Evolutionary conservation across 169 alveolate genomes (phyloP).

Genomic region (Plasmodium ovale): DNA sequence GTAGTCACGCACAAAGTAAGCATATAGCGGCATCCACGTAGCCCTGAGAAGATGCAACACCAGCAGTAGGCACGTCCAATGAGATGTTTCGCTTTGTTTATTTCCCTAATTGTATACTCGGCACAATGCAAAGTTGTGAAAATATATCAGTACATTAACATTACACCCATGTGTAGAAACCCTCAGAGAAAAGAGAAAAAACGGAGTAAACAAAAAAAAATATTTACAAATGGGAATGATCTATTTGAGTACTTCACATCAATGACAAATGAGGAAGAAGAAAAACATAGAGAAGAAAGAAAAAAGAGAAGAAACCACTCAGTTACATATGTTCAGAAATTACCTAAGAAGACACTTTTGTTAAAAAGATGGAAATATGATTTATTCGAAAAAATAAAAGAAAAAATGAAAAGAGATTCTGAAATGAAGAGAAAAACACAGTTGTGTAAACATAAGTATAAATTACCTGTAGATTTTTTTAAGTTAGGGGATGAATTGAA

Average conservation of each 20-base stretch:
- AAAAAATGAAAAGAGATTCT: conserved; percentile 52
- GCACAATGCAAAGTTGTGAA: neutral
- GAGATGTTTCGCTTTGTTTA: neutral
- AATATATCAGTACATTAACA: neutral
- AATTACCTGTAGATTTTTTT: conserved; percentile 67
- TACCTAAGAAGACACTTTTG: conserved; percentile 52
- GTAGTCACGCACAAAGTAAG: neutral
- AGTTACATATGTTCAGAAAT: conserved; percentile 61
- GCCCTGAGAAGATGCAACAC: neutral
- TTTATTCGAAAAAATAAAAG: conserved; percentile 66
- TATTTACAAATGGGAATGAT: conserved; percentile 45
- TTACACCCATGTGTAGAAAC: neutral
- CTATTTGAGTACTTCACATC: conserved; percentile 47
- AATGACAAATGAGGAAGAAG: conserved; percentile 16
- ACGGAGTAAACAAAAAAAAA: conserved; percentile 2
- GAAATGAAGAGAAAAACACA: conserved; percentile 30
- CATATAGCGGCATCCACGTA: neutral
- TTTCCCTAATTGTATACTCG: neutral
- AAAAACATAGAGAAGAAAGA: conserved; percentile 34
- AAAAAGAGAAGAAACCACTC: conserved; percentile 33
- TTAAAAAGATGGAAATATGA: conserved; percentile 73
- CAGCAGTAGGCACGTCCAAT: conserved; percentile 3
- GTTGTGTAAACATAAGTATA: conserved; percentile 33
- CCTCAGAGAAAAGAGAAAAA: neutral
- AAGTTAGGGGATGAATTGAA: conserved; percentile 39